Percentiles rank a stretch among this genome's conserved stretches.
These are phyloP conservation scores for Ensete glaucum DNA, from an alignment of 176 grass and related monocot genomes.

Conservation along the genomic window DNA sequence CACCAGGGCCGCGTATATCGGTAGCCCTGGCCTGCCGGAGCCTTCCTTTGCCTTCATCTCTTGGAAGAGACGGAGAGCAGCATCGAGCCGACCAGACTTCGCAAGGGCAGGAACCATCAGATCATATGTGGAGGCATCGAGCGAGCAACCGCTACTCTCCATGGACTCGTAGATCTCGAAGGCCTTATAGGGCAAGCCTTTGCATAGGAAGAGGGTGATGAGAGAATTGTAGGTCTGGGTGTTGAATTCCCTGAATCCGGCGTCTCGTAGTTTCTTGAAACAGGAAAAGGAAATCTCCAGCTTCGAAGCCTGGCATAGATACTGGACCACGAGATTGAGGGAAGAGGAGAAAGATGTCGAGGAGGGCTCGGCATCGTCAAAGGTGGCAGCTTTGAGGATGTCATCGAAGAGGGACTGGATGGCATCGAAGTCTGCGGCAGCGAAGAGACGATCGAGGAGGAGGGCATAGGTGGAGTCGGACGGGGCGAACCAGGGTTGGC, in stretches of 20 bases:
- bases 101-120: conserved; percentile 70
- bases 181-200: conserved; percentile 77
- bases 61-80: conserved; percentile 66
- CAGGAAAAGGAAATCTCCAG: conserved; percentile 69
- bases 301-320: conserved; percentile 38
- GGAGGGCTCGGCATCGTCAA: not conserved
- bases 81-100: conserved; percentile 62
- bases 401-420: conserved; percentile 48
- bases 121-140: conserved; percentile 65
- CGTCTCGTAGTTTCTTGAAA: conserved; percentile 82
- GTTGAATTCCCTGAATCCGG: conserved; percentile 32
- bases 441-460: conserved; percentile 24
- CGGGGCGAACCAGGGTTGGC: conserved; percentile 57
- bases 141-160: conserved; percentile 30
- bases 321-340: conserved; percentile 45
- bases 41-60: conserved; percentile 58
- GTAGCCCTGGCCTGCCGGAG: conserved; percentile 20
- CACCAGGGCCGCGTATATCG: conserved; percentile 54
- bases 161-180: conserved; percentile 88
- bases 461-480: conserved; percentile 39
- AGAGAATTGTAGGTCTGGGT: conserved; percentile 67
- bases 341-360: conserved; percentile 38
- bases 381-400: conserved; percentile 3
- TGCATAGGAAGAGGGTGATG: conserved; percentile 67
- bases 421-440: conserved; percentile 52